Evolutionary conservation across 116 monocot genomes (phyloP).

Genomic region (Papilionanthe hybrid): DNA sequence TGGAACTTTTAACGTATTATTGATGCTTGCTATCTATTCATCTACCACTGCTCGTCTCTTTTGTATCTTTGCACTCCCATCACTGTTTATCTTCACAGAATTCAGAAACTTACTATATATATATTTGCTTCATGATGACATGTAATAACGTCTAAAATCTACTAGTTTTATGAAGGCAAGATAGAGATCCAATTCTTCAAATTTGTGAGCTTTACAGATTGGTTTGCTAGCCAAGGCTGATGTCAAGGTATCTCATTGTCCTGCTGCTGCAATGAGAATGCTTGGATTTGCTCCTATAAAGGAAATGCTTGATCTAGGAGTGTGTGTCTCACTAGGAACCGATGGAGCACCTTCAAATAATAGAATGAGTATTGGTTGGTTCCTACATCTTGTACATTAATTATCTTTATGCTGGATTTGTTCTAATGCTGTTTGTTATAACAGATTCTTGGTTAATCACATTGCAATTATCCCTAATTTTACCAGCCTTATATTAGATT

Average conservation of each 20-base stretch:
- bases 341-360: constrained; percentile 95
- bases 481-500: background rate
- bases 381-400: background rate
- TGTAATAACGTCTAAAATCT: background rate
- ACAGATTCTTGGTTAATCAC: background rate
- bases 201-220: constrained; percentile 40
- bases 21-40: background rate
- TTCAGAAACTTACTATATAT: background rate
- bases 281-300: constrained; percentile 88
- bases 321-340: constrained; percentile 90
- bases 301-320: constrained; percentile 73
- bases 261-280: constrained; percentile 88
- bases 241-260: constrained; percentile 91
- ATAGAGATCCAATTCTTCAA: background rate
- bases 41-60: background rate
- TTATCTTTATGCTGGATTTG: background rate
- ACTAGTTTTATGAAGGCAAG: background rate
- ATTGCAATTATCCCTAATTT: background rate
- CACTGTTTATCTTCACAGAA: background rate
- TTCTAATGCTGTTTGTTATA: background rate
- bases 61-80: background rate
- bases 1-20: background rate
- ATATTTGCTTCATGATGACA: background rate
- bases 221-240: constrained; percentile 51
- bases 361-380: constrained; percentile 86